Conservation (phyloP, 2,329 filamentous ascomycete genomes). For the Cordyceps farinosa region DNA sequence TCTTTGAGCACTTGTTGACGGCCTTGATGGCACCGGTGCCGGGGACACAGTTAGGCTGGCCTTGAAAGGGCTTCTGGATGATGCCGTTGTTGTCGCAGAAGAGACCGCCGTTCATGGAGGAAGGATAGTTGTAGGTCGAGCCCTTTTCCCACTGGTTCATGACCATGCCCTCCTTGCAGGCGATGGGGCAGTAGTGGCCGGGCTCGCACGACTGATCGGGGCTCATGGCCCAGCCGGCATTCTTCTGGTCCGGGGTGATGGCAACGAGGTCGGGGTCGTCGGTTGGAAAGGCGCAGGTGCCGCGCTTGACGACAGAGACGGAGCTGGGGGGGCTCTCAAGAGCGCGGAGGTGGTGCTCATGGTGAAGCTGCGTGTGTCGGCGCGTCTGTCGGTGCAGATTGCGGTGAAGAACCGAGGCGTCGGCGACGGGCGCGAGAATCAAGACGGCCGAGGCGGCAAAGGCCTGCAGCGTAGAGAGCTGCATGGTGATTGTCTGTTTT, state of each 20-base stretch:
- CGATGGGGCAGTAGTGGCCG: conserved; percentile 70
- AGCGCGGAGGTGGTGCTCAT: conserved; percentile 24
- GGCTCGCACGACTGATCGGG: conserved; percentile 67
- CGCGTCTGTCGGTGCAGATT: conserved; percentile 33
- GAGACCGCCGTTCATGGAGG: conserved; percentile 73
- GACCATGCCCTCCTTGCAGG: conserved; percentile 71
- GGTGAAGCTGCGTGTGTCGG: conserved; percentile 33
- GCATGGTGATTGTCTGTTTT: background rate
- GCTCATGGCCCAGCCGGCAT: conserved; percentile 77
- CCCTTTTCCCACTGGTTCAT: conserved; percentile 75
- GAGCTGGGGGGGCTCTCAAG: conserved; percentile 21
- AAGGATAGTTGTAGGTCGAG: conserved; percentile 65
- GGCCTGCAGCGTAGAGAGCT: conserved; percentile 14
- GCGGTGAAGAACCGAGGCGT: conserved; percentile 3
- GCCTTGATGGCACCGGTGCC: conserved; percentile 64
- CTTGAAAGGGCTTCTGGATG: conserved; percentile 65
- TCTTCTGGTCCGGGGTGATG: conserved; percentile 60
- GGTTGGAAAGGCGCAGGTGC: conserved; percentile 60
- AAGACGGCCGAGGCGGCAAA: conserved; percentile 1
- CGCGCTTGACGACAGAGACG: conserved; percentile 47
- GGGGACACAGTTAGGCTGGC: conserved; percentile 65
- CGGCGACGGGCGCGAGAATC: conserved; percentile 13
- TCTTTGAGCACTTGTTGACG: conserved; percentile 60
- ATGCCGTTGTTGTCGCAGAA: conserved; percentile 66
- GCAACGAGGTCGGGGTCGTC: conserved; percentile 61